phyloP scores from a whole-genome alignment of 108 stramenopile genomes.

The Nitzschia inconspicua region DNA sequence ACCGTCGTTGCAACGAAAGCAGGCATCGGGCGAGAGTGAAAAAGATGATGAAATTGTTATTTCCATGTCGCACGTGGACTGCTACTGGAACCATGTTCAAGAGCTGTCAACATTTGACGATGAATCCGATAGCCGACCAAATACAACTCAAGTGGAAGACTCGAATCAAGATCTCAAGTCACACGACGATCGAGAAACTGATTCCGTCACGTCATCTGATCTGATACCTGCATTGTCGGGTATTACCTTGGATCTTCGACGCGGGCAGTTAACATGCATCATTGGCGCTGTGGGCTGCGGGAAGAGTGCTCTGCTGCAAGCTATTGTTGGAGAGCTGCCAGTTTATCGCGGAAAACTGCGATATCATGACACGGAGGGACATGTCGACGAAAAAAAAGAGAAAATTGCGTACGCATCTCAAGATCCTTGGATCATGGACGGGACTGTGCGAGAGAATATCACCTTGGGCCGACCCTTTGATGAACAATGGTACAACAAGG shows the following conservation, averaged over 20 bases:
- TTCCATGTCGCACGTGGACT: conserved; percentile 31
- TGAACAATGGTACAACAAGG: conserved; percentile 52
- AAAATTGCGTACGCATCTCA: conserved; percentile 84
- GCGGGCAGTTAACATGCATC: conserved; percentile 51
- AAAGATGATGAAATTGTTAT: conserved; percentile 1
- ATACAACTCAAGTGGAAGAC: neutral
- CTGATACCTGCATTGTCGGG: conserved; percentile 35
- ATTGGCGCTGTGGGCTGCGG: conserved; percentile 67
- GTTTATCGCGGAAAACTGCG: conserved; percentile 41
- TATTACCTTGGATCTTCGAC: conserved; percentile 43
- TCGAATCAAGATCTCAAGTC: neutral
- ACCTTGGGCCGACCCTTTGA: conserved; percentile 58
- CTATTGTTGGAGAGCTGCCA: conserved; percentile 62
- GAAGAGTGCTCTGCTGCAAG: conserved; percentile 66
- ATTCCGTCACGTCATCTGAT: conserved; percentile 44
- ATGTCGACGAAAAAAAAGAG: neutral
- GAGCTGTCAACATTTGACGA: neutral
- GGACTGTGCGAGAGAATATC: conserved; percentile 86
- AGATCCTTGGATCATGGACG: conserved; percentile 92
- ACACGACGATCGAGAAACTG: neutral
- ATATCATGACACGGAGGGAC: neutral
- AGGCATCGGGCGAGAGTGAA: neutral
- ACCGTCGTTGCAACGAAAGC: neutral
- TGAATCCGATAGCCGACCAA: neutral
- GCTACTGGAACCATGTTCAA: conserved; percentile 41